Evolutionary conservation across 192 early-diverging fungal genomes (phyloP), one percentile per base, ranked within the genome.

Genomic region (Lobosporangium transversale): DNA sequence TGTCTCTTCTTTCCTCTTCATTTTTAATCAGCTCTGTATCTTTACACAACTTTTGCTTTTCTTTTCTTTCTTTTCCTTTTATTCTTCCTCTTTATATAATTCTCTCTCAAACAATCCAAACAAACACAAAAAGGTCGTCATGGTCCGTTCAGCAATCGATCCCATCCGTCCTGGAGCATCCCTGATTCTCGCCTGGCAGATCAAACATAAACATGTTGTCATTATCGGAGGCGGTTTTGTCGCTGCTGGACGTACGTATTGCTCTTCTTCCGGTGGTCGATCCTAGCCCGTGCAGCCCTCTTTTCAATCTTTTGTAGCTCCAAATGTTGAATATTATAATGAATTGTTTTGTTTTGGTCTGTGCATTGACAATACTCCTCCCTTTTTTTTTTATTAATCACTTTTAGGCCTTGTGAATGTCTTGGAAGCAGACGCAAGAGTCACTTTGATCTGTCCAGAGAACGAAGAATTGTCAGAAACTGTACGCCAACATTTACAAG

Each of bases 221-320:
- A 89, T 98, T 52, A 92, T 98, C 2, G 96, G 96, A 40, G 94
- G 94, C 44, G 93, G 92, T 6, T 82, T 88, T 62, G 93, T 95
- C 21, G 94, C 95, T 5, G 90, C 91, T 14, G 87, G 88, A 27
- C 91, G 95, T 35, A 92, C 31, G 73, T 66, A 40, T 40, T 40
- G 37, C 14, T 7, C 37, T 40, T 40, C n/a, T n/a, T n/a, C n/a
- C n/a, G n/a, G n/a, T n/a, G n/a, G n/a, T n/a, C n/a, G n/a, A n/a
- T n/a, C n/a, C n/a, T n/a, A n/a, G n/a, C n/a, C n/a, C n/a, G n/a
- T n/a, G n/a, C n/a, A n/a, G n/a, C n/a, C n/a, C n/a, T n/a, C n/a
- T n/a, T n/a, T n/a, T n/a, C n/a, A n/a, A n/a, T n/a, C n/a, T 40
- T 7, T 40, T 40, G 14, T 40, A 7, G 14, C 15, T 48, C 31